Base-by-base conservation (phyloP, 257 asterid genomes). In the Galeopsis tetrahit region DNA sequence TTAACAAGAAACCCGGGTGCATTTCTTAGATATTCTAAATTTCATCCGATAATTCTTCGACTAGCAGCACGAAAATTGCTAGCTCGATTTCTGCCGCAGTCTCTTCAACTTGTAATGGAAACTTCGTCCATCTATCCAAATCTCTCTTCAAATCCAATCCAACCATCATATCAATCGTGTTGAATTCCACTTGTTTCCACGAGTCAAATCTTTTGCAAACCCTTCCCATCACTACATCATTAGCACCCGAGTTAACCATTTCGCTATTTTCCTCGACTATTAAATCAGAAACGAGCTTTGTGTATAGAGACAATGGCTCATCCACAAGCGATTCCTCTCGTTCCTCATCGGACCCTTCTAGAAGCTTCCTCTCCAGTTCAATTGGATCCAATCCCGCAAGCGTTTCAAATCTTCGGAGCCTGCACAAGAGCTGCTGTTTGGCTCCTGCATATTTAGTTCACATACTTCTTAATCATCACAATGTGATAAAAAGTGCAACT, bases 331-430 rank as follows among this genome's bases (percentile, higher is more conserved):
- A 33, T 1, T 65, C 75, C 10, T 76, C 77, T 6, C 39, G 71
- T 33, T 70, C 82, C 3, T 80, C 89, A 34, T 82, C 88, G 6
- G 88, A 82, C 68, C 76, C 89, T 74, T 88, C 90, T 46, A 84
- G 63, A 77, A 88, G 76, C 65, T 83, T 83, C 68, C 88, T 86
- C 82, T 91, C 96, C 0, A 91, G 98, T 52, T 93, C 96, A 31
- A 89, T 65, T 1, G 97, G 96, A 72, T 91, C 95, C 70, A 93
- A 69, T 66, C 87, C 96, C 1, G 96, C 97, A 1, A 93, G 88
- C 55, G 70, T 84, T 77, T 89, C 97, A 11, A 91, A 93, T 56
- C 97, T 83, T 11, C 84, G 77, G 31, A 93, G 97, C 83, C 89
- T 80, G 82, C 69, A 28, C 52, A 91, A n/a, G 11, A 93, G 97